Base-by-base conservation (phyloP, 352 stramenopile genomes). In the Stramenopiles sp. region DNA sequence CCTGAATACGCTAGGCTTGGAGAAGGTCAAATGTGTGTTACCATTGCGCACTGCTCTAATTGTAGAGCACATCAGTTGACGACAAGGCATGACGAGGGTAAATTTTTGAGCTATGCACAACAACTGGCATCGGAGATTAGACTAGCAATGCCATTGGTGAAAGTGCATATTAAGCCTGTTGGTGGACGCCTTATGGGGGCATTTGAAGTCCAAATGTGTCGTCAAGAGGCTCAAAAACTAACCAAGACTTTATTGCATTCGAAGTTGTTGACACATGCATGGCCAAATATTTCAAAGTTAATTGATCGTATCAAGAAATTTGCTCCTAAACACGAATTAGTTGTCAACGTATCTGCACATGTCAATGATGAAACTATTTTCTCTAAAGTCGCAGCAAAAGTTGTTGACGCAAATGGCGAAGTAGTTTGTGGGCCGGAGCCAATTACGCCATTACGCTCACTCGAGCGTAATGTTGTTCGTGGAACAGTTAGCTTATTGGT, bases 201-300 rank as follows among this genome's bases (percentile, higher is more conserved):
- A 33, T 78, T 78, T 78, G 71, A 78, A 78, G 71, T 78, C 8
- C 71, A 78, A 78, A 33, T 78, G 30, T 78, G 71, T 33, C 30
- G 71, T 31, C 71, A 78, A 33, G 30, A 78, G 22, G 71, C 71
- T 14, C 71, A 78, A 78, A 78, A 78, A 33, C 22, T 78, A 8
- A 78, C 1, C 4, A 78, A 78, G 14, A 33, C 31, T 14, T 78
- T 78, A 14, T 33, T 78, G 22, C 71, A 78, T 33, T 78, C 71
- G 4, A 78, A 78, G 14, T 33, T 78, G 8, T 4, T 78, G 22
- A 78, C 71, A 78, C 30, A 78, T 33, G 30, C 31, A 33, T 78
- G 71, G 71, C 71, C 71, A 14, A 14, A 78, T 33, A 78, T 78
- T 31, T 8, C 30, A 31, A 14, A 14, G 30, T 33, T 78, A 14